These are phyloP conservation scores for Flammula alnicola DNA, from an alignment of 1,284 basidiomycete genomes.

Conservation along the genomic window DNA sequence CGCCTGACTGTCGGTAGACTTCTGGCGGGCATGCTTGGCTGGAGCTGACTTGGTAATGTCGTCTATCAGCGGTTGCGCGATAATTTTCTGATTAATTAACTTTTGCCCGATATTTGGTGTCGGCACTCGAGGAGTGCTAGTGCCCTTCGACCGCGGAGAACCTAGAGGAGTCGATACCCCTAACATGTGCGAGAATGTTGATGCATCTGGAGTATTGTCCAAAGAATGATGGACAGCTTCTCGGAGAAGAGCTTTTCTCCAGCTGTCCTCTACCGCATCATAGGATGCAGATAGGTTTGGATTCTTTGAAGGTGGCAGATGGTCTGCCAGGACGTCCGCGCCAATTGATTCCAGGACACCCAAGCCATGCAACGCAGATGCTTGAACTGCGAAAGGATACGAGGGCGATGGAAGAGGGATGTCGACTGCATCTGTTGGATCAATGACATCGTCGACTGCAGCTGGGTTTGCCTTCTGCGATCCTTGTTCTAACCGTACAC, in stretches of 20 bases:
- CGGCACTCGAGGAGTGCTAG: slow-evolving; percentile 19
- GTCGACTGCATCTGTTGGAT: slow-evolving; percentile 82
- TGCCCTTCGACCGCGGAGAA: slow-evolving; percentile 23
- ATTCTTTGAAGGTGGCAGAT: slow-evolving; percentile 65
- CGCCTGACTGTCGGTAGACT: slow-evolving; percentile 32
- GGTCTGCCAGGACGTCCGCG: slow-evolving; percentile 72
- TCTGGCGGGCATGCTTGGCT: slow-evolving; percentile 27
- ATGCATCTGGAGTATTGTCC: slow-evolving; percentile 49
- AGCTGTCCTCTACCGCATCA: slow-evolving; percentile 58
- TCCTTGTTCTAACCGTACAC: slow-evolving; percentile 41
- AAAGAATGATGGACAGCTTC: slow-evolving; percentile 78
- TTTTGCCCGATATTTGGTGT: slow-evolving; percentile 13
- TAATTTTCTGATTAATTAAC: slow-evolving; percentile 36
- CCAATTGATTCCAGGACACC: slow-evolving; percentile 73
- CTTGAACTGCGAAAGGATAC: slow-evolving; percentile 75
- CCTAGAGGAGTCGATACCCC: slow-evolving; percentile 35
- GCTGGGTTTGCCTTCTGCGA: slow-evolving; percentile 34
- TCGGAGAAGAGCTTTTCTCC: slow-evolving; percentile 72
- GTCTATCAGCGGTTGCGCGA: slow-evolving; percentile 35
- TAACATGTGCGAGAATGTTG: slow-evolving; percentile 38
- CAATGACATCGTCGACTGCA: slow-evolving; percentile 60
- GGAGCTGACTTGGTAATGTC: slow-evolving; percentile 23
- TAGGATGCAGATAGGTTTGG: slow-evolving; percentile 61
- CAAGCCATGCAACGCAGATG: slow-evolving; percentile 68
- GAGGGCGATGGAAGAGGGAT: slow-evolving; percentile 64